Conservation (phyloP, 2,329 filamentous ascomycete genomes). For the Cladosporium halotolerans region DNA sequence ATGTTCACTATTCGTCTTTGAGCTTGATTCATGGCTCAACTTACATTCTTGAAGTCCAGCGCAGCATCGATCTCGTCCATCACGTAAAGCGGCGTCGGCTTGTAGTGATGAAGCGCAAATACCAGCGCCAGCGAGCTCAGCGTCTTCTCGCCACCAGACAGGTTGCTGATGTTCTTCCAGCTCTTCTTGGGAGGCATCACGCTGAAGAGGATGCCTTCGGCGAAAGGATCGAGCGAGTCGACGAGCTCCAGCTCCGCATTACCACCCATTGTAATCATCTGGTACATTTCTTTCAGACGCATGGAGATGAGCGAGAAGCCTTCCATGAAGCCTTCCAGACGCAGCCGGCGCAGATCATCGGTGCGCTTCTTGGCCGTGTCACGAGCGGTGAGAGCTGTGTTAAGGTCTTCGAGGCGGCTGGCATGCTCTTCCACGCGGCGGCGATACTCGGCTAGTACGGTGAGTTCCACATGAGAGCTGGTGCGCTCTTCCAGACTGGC, state of each 20-base stretch:
- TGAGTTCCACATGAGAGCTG: slow-evolving; percentile 81
- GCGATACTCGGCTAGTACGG: slow-evolving; percentile 82
- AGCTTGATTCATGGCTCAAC: slow-evolving; percentile 33
- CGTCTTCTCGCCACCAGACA: slow-evolving; percentile 96
- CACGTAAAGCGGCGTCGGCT: slow-evolving; percentile 93
- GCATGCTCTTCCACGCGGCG: slow-evolving; percentile 78
- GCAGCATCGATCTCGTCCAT: slow-evolving; percentile 99
- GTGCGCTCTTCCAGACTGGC: slow-evolving; percentile 66
- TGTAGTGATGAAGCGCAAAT: slow-evolving; percentile 97
- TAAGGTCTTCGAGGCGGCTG: slow-evolving; percentile 74
- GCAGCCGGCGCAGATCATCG: slow-evolving; percentile 82
- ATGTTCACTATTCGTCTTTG: not conserved
- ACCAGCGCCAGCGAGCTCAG: slow-evolving; percentile 86
- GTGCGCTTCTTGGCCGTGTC: slow-evolving; percentile 87
- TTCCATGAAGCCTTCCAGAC: slow-evolving; percentile 96
- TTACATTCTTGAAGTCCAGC: slow-evolving; percentile 93
- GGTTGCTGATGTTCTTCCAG: slow-evolving; percentile 98
- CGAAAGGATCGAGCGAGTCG: slow-evolving; percentile 92
- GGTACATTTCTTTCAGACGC: slow-evolving; percentile 98
- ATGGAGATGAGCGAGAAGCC: slow-evolving; percentile 92
- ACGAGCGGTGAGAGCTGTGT: slow-evolving; percentile 67
- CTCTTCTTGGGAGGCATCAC: slow-evolving; percentile 99
- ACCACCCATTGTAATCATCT: slow-evolving; percentile 99
- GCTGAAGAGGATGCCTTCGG: slow-evolving; percentile 91
- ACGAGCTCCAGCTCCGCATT: slow-evolving; percentile 97